Base-by-base conservation (phyloP, 352 stramenopile species). In the Globisporangium emineosum region DNA sequence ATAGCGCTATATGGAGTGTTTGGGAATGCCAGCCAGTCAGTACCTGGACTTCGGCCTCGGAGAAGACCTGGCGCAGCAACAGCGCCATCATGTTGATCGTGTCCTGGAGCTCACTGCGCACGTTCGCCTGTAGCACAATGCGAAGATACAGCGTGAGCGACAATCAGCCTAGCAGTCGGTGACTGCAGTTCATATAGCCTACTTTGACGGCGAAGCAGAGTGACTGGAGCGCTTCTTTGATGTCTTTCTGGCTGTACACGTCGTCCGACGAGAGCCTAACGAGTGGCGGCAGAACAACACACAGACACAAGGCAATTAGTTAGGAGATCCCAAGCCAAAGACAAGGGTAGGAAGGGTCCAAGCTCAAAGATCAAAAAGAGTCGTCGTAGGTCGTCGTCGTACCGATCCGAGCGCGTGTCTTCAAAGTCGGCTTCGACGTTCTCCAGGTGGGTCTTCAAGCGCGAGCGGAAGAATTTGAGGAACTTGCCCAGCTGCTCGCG, bases 61-160 rank as follows among this genome's bases (percentile, higher is more conserved):
- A 59, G 66, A 94, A 92, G 65, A 92, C 78, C 76, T 92, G 83
- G 47, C 81, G 81, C 61, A 94, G 71, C n/a, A 94, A 64, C 54
- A 94, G 61, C 67, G 83, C 85, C 77, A 90, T 94, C 85, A 92
- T 94, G 67, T 90, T 92, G 73, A 94, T 90, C 47, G 80, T 89
- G 69, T 94, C 85, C 57, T 92, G 81, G 42, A 91, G 69, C 57
- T 94, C 85, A 35, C 83, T 90, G 33, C 83, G 79, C 25, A 90
- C 79, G 43, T 86, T 94, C 3, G 78, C 77, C 84, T 93, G n/a
- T n/a, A n/a, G n/a, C n/a, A n/a, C n/a, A n/a, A n/a, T n/a, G n/a
- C n/a, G n/a, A n/a, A n/a, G n/a, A n/a, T n/a, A n/a, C n/a, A n/a
- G n/a, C n/a, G n/a, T n/a, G n/a, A n/a, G n/a, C n/a, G n/a, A n/a